Evolutionary conservation across 2,329 filamentous ascomycete genomes (phyloP), one percentile per base, ranked within the genome.

Genomic region (Pestalotiopsis fici): DNA sequence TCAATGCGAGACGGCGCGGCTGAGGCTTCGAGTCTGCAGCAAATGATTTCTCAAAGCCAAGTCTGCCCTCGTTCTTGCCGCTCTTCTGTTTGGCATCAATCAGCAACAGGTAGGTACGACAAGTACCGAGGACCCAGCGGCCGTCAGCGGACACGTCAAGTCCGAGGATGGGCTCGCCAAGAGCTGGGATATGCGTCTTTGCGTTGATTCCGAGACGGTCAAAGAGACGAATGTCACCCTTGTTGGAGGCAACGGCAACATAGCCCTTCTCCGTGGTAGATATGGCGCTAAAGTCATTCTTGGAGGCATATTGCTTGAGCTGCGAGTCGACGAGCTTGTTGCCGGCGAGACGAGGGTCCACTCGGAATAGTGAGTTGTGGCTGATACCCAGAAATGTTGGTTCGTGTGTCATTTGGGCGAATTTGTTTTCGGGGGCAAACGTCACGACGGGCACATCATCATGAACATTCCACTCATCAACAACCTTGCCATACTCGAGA

Each of bases 391-490:
- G 84, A 85, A 99, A 98, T 0, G 96, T 97, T 76, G 97, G 94
- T 77, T 97, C 94, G 68, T 91, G 90, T 0, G 94, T 98, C 92
- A 97, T 97, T 83, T 99, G 96, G 1, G 96, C 91, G 75, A 98
- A 99, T 88, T 99, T 99, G 87, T 91, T 97, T 79, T 98, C 95
- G 0, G 96, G 96, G 0, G 93, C 93, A 80, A 98, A 98, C 11
- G 91, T 96, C 65, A 93, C 90, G 69, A 98, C 93, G 0, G 93
- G 91, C 66, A 99, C 98, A 77, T 98, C 93, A 70, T 99, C 95
- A 76, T 99, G 95, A 15, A 99, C 88, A 74, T 97, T 97, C 96
- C 96, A 99, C 80, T 99, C 96, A 76, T 99, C 96, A 2, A 98
- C 94, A 43, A 99, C 93, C 82, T 98, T 98, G 72, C 96, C 96